phyloP scores from a whole-genome alignment of 257 asterid species.

The Apocynum venetum region DNA sequence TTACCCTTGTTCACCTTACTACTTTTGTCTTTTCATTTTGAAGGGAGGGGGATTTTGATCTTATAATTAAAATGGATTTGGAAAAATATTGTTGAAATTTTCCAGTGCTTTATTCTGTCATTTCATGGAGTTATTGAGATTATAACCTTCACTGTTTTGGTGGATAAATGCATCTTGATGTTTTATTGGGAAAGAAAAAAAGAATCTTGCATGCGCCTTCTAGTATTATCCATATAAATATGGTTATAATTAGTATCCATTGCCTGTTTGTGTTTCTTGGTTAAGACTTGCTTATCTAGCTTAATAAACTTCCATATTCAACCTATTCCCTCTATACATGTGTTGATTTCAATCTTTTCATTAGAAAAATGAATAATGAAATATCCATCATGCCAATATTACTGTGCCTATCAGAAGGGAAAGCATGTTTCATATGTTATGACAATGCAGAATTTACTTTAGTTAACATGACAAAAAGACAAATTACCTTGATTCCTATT shows the following conservation, averaged over 20 bases:
- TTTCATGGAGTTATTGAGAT: neutral
- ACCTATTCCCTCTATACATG: neutral
- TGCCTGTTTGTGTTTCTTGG: neutral
- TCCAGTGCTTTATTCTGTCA: neutral
- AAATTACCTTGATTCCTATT: neutral
- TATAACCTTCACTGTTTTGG: neutral
- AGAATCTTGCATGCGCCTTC: neutral
- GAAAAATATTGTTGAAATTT: neutral
- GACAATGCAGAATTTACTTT: neutral
- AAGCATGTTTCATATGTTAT: neutral
- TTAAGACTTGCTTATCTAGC: neutral
- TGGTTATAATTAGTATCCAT: neutral
- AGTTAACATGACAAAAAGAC: neutral
- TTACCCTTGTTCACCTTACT: neutral
- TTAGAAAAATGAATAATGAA: neutral
- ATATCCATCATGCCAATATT: neutral
- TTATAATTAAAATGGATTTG: neutral
- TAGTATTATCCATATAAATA: neutral
- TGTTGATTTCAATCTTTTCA: neutral
- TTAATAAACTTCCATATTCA: neutral
- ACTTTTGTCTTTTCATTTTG: neutral
- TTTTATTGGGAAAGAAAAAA: too few species aligned
- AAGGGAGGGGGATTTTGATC: neutral
- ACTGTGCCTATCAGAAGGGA: neutral
- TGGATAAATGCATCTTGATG: neutral